Conservation (phyloP, 2,329 filamentous ascomycete species). For the Pseudopyricularia cyperi region DNA sequence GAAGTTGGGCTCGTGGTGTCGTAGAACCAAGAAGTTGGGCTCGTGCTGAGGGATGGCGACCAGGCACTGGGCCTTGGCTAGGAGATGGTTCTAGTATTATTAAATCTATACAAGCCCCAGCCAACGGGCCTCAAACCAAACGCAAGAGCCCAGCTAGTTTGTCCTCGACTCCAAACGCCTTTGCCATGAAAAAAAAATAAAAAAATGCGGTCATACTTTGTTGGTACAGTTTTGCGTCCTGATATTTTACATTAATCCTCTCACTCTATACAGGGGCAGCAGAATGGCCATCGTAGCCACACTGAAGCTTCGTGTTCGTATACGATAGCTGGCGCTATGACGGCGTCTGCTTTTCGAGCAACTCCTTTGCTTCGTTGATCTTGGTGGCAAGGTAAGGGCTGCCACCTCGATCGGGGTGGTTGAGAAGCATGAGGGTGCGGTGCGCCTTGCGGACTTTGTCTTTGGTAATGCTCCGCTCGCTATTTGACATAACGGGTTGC, state of each 20-base stretch:
- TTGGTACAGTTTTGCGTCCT: not conserved
- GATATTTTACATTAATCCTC: not conserved
- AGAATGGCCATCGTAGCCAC: not conserved
- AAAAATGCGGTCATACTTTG: not conserved
- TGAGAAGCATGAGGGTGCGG: slow-evolving; percentile 88
- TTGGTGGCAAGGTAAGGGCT: slow-evolving; percentile 96
- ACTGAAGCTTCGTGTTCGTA: not conserved
- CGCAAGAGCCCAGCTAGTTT: not conserved
- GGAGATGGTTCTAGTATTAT: not conserved
- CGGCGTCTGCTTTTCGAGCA: slow-evolving; percentile 58
- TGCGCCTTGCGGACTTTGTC: slow-evolving; percentile 94
- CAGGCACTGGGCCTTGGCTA: not conserved
- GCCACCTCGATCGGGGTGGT: slow-evolving; percentile 94
- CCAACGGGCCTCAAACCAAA: not conserved
- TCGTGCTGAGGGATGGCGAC: no score
- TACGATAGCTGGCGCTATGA: slow-evolving; percentile 3
- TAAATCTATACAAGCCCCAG: not conserved
- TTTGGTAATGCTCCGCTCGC: slow-evolving; percentile 76
- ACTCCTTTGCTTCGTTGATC: slow-evolving; percentile 96
- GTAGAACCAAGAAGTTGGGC: no score
- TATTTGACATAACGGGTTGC: slow-evolving; percentile 21
- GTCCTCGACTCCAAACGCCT: slow-evolving; percentile 1
- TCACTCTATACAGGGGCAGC: not conserved
- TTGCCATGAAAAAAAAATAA: slow-evolving; percentile 3
- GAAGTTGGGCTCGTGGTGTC: no score